A percentile compares a stretch with the other conserved stretches of the same genome.
Conservation (phyloP, 192 early-diverging fungal genomes). For the Blastocladiella britannica region DNA sequence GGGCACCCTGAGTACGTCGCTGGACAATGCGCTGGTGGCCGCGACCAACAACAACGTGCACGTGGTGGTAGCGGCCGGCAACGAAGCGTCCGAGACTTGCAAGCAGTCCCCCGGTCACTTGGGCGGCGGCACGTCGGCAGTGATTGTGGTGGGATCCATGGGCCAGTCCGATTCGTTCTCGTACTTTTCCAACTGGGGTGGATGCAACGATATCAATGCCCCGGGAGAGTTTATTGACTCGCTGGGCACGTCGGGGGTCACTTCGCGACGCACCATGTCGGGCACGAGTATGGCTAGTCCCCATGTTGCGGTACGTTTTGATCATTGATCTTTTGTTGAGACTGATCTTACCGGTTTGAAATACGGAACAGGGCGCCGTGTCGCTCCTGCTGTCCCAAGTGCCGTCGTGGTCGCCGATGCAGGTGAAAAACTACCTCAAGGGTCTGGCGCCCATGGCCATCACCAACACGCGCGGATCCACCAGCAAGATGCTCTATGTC, state of each 20-base stretch:
- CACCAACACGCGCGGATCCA: too few relatives aligned
- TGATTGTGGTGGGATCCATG: conserved; percentile 22
- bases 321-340: too few relatives aligned
- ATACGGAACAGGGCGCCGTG: too few relatives aligned
- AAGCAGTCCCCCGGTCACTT: conserved; percentile 24
- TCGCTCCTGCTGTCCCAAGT: neutral
- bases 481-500: too few relatives aligned
- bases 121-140: conserved; percentile 11
- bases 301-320: conserved; percentile 31
- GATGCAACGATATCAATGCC: conserved; percentile 38
- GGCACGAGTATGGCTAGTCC: conserved; percentile 38
- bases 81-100: conserved; percentile 33
- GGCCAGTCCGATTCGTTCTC: conserved; percentile 17
- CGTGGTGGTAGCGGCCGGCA: conserved; percentile 39
- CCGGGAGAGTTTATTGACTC: conserved; percentile 35
- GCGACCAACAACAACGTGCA: conserved; percentile 13
- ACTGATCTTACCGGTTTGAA: too few relatives aligned
- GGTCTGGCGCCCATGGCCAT: too few relatives aligned
- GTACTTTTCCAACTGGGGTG: conserved; percentile 24
- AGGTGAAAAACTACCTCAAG: neutral
- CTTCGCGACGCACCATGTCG: conserved; percentile 8
- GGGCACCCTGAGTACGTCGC: neutral
- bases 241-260: conserved; percentile 10
- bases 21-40: neutral
- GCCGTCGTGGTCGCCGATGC: neutral